phyloP scores from a whole-genome alignment of 2,329 filamentous ascomycete species.

The Dothideomycetidae sp. region DNA sequence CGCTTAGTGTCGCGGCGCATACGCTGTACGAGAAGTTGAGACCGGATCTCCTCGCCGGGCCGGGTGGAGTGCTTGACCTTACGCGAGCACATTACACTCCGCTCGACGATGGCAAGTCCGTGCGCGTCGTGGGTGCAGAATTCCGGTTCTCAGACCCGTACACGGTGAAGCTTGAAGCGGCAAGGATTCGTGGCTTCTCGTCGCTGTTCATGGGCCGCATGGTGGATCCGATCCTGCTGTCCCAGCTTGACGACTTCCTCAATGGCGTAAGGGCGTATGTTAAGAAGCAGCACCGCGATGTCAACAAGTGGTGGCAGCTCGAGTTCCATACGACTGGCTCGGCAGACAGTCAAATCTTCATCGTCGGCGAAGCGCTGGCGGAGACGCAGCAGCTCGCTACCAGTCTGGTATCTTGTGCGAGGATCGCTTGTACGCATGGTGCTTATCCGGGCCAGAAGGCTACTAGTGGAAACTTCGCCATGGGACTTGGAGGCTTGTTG shows the following conservation, averaged over 20 bases:
- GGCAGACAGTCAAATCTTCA: not conserved
- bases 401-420: not conserved
- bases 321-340: not conserved
- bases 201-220: constrained; percentile 14
- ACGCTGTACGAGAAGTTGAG: constrained; percentile 41
- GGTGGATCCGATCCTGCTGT: constrained; percentile 13
- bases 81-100: constrained; percentile 9
- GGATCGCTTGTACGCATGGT: not conserved
- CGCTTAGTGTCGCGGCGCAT: constrained; percentile 38
- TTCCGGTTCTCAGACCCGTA: not conserved
- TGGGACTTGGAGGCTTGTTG: not conserved
- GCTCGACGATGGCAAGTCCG: not conserved
- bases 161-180: not conserved
- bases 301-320: not conserved
- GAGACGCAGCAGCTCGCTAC: not conserved
- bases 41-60: constrained; percentile 37
- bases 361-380: not conserved
- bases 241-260: constrained; percentile 14
- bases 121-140: not conserved
- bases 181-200: constrained; percentile 5
- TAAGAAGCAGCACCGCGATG: not conserved
- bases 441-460: not conserved
- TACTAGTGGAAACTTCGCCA: not conserved
- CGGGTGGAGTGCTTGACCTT: constrained; percentile 29
- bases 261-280: constrained; percentile 6